Evolutionary conservation across 2,329 filamentous ascomycete species (phyloP), one percentile per base, ranked within the genome.

Genomic region (Monosporascus sp.): DNA sequence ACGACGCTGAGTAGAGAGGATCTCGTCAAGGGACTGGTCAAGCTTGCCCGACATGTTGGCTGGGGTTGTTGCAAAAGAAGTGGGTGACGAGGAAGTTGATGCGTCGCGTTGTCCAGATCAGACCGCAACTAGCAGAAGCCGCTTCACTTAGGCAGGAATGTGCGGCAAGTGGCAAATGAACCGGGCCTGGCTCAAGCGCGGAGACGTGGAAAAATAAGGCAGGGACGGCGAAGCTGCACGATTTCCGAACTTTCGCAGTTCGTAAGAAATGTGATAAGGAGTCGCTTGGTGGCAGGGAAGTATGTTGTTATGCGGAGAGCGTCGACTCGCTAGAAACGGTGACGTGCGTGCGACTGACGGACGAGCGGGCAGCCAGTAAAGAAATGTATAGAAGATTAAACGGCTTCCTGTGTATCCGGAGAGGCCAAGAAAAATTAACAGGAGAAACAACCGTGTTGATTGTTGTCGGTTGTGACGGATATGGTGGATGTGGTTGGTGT

Each of bases 11-110:
- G 85, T 88, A 72, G 88, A 90, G 79, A 96, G 86, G 75, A 99
- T 97, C 77, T 97, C 91, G 73, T 97, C 94, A 64, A 99, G 89
- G 78, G 91, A 92, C 79, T 95, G 87, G 74, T 97, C 91, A 70
- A 99, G 88, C 79, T 97, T 97, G 78, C 85, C 87, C 79, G 91
- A 90, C 91, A 96, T 96, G 63, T 65, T 87, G 74, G 68, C 58
- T 59, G 55, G 64, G 59, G 52, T 55, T 54, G 60, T 55, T 58
- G 53, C 22, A 20, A 20, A 20, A 43, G 40, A 1, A 20, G n/a
- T 24, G 14, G 43, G 20, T 24, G 22, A 46, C 22, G 14, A 31
- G n/a, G 31, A 43, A 43, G 37, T 43, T 4, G n/a, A 24, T 9
- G 28, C 20, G 45, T 11, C 40, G 48, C 45, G 41, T 48, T n/a